These are phyloP conservation scores for Hanseniaspora guilliermondii DNA, from an alignment of 805 yeast species.

Conservation along the genomic window DNA sequence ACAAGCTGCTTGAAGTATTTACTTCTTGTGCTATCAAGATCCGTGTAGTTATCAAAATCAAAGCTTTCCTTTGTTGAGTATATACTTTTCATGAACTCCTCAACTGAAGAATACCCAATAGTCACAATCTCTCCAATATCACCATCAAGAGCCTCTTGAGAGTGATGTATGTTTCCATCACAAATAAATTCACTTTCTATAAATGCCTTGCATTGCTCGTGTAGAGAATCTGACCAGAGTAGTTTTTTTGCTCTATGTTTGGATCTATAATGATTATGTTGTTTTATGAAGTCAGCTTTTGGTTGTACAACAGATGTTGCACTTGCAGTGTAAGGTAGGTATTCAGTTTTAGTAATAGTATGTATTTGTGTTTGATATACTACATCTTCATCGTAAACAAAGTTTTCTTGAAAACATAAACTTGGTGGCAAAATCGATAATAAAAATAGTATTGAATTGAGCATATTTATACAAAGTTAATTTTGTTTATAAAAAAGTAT, in stretches of 20 bases:
- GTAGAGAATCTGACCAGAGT: conserved; percentile 44
- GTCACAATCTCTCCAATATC: conserved; percentile 73
- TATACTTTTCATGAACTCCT: conserved; percentile 5
- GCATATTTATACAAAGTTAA: conserved; percentile 8
- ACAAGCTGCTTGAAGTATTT: conserved; percentile 81
- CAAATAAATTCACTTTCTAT: conserved; percentile 38
- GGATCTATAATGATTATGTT: not conserved
- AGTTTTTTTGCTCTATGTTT: conserved; percentile 40
- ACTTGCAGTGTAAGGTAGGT: not conserved
- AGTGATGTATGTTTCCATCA: conserved; percentile 46
- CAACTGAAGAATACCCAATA: conserved; percentile 40
- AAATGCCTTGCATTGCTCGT: conserved; percentile 42
- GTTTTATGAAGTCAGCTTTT: not conserved
- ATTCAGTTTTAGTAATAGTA: conserved; percentile 2
- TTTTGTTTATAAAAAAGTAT: too few species aligned
- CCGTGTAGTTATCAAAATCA: conserved; percentile 26
- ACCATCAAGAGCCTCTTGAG: conserved; percentile 31
- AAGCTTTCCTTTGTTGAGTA: not conserved
- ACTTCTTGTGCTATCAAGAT: conserved; percentile 41
- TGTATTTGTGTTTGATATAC: not conserved
- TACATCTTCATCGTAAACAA: not conserved
- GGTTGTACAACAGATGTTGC: not conserved
- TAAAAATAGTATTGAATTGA: not conserved
- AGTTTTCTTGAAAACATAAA: not conserved
- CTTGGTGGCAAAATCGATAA: not conserved